Percentiles rank a stretch among this genome's conserved stretches.
phyloP scores from a whole-genome alignment of 73 alveolate genomes.

The Paramecium bursaria region DNA sequence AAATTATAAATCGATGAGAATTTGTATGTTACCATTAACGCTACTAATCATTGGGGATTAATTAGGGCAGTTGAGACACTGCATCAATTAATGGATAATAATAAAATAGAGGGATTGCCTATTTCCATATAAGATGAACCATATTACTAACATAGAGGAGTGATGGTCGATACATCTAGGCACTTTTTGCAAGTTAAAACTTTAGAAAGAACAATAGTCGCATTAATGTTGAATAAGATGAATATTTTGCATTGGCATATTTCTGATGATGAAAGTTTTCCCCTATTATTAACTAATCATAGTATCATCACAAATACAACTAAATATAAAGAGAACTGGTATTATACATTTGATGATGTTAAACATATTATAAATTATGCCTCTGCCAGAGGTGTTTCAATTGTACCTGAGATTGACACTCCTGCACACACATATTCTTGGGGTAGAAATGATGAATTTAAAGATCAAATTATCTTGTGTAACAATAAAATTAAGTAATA shows the following conservation, averaged over 20 bases:
- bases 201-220: conserved; percentile 73
- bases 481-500: conserved; percentile 40
- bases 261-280: conserved; percentile 88
- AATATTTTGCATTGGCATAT: conserved; percentile 89
- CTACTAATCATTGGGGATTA: conserved; percentile 53
- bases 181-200: conserved; percentile 72
- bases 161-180: conserved; percentile 88
- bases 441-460: conserved; percentile 58
- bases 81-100: conserved; percentile 42
- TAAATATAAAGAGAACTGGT: conserved; percentile 75
- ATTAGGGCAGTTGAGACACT: conserved; percentile 31
- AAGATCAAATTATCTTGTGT: conserved; percentile 37
- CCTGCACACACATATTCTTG: conserved; percentile 83
- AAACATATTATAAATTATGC: conserved; percentile 79
- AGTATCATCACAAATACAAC: conserved; percentile 76
- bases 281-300: conserved; percentile 74
- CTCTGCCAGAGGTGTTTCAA: conserved; percentile 73
- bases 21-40: not conserved
- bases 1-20: conserved; percentile 12
- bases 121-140: conserved; percentile 77
- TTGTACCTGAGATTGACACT: conserved; percentile 87
- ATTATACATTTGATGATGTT: conserved; percentile 74
- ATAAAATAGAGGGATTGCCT: conserved; percentile 69
- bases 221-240: conserved; percentile 75
- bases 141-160: conserved; percentile 84